Evolutionary conservation across 2,329 filamentous ascomycete genomes (phyloP).

Genomic region (Clonostachys byssicola): DNA sequence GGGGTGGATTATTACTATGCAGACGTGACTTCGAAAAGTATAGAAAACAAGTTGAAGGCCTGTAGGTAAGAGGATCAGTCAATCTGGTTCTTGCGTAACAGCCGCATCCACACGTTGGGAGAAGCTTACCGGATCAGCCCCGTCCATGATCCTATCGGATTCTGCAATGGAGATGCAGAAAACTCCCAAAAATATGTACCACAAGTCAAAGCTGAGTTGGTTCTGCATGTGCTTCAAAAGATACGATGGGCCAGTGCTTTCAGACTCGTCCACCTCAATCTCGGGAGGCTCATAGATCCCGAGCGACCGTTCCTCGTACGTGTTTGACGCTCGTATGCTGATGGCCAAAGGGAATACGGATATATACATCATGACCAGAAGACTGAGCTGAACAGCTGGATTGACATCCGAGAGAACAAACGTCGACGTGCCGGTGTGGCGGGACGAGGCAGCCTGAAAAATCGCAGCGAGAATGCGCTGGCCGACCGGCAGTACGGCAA

Average conservation of each 20-base stretch:
- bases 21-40: conserved; percentile 5
- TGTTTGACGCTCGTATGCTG: conserved; percentile 54
- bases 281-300: conserved; percentile 43
- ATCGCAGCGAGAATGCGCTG: conserved; percentile 49
- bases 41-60: conserved; percentile 5
- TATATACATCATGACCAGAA: conserved; percentile 65
- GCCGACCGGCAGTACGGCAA: conserved; percentile 36
- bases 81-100: not conserved
- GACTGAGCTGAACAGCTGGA: conserved; percentile 51
- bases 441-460: conserved; percentile 51
- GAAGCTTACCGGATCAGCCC: conserved; percentile 1
- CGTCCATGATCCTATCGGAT: conserved; percentile 3
- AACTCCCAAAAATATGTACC: conserved; percentile 32
- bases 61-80: not conserved
- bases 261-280: conserved; percentile 12
- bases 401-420: conserved; percentile 44
- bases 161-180: conserved; percentile 24
- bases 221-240: conserved; percentile 26
- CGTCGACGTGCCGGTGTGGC: conserved; percentile 41
- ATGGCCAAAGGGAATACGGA: conserved; percentile 58
- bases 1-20: conserved; percentile 3
- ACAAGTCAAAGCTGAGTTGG: conserved; percentile 33
- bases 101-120: not conserved
- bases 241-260: conserved; percentile 12
- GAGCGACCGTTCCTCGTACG: conserved; percentile 58